Percentiles rank a stretch among this genome's conserved stretches.
Evolutionary conservation across 1,284 basidiomycete genomes (phyloP).

Genomic region (Tilletia horrida): DNA sequence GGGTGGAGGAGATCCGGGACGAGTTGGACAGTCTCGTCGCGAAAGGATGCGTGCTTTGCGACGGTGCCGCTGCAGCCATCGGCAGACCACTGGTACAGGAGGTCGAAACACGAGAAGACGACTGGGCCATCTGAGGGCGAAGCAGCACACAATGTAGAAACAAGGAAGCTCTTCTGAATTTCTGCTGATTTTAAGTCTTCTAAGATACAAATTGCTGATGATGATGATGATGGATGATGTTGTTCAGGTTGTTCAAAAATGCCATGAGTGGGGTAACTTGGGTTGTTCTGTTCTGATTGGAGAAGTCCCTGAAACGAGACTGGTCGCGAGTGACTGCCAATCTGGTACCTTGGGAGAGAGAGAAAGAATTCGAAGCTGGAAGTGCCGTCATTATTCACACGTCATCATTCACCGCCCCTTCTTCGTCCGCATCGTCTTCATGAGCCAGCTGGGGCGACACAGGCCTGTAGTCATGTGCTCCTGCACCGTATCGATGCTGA

Average conservation of each 20-base stretch:
- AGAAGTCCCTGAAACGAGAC: too few relatives aligned
- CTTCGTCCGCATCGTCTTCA: constrained; percentile 4
- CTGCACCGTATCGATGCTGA: neutral
- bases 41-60: constrained; percentile 46
- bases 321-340: too few relatives aligned
- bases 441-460: constrained; percentile 1
- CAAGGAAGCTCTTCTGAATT: too few relatives aligned
- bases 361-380: too few relatives aligned
- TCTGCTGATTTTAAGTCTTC: too few relatives aligned
- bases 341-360: too few relatives aligned
- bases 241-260: too few relatives aligned
- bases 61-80: constrained; percentile 41
- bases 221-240: too few relatives aligned
- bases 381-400: neutral
- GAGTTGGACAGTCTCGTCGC: constrained; percentile 52
- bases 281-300: too few relatives aligned
- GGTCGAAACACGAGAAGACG: constrained; percentile 32
- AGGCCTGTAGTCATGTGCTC: neutral
- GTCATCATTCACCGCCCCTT: constrained; percentile 5
- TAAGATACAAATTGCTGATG: too few relatives aligned
- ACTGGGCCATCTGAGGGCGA: constrained; percentile 27
- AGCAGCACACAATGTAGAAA: too few relatives aligned
- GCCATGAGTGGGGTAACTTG: too few relatives aligned
- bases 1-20: constrained; percentile 41
- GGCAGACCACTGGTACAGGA: constrained; percentile 33